phyloP scores from a whole-genome alignment of 1,284 basidiomycete genomes.

The Hemileia vastatrix region DNA sequence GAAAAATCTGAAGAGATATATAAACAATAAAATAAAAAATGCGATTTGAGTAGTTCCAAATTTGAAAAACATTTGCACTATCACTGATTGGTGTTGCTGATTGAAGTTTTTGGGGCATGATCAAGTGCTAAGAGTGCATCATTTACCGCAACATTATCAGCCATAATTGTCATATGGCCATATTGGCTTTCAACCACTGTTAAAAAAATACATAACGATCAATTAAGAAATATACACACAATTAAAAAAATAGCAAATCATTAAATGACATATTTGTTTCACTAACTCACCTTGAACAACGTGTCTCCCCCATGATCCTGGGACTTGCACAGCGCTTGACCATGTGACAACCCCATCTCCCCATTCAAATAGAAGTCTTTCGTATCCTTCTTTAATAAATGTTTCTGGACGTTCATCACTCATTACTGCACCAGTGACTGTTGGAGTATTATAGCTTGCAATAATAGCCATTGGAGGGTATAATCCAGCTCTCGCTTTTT shows the following conservation, averaged over 20 bases:
- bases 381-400: conserved; percentile 15
- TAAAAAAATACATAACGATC: neutral
- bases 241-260: neutral
- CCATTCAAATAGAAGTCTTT: conserved; percentile 27
- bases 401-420: neutral
- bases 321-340: conserved; percentile 24
- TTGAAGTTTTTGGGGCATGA: too few relatives aligned
- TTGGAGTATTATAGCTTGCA: conserved; percentile 36
- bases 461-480: conserved; percentile 43
- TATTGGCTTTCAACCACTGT: neutral
- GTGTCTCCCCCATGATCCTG: neutral
- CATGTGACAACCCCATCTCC: conserved; percentile 3
- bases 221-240: too few relatives aligned
- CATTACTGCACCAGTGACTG: conserved; percentile 36
- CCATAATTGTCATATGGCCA: neutral
- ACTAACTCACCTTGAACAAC: neutral
- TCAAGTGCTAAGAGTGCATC: neutral
- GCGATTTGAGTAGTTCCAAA: too few relatives aligned
- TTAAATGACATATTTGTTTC: neutral
- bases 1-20: too few relatives aligned
- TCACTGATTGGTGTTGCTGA: too few relatives aligned
- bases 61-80: too few relatives aligned
- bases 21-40: too few relatives aligned
- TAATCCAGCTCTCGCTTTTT: conserved; percentile 7
- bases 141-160: neutral